A percentile compares a stretch with the other conserved stretches of the same genome.
phyloP scores from a whole-genome alignment of 192 early-diverging fungal genomes.

The Paraglomus occultum region DNA sequence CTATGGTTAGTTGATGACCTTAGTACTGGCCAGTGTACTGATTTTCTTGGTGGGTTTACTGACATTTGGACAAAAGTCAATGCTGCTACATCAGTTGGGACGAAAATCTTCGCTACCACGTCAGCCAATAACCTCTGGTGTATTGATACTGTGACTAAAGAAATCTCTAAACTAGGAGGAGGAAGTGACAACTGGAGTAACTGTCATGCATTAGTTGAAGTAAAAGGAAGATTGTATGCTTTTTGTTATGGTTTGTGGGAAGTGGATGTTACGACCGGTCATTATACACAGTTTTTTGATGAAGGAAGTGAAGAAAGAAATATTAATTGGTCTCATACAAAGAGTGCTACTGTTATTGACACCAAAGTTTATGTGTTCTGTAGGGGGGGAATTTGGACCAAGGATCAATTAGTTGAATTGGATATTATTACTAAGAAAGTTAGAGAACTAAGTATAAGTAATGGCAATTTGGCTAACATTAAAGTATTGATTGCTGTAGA shows the following conservation, averaged over 20 bases:
- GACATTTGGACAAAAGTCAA: conserved; percentile 30
- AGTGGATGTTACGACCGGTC: conserved; percentile 4
- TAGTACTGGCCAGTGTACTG: conserved; percentile 23
- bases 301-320: conserved; percentile 9
- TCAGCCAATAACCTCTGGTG: conserved; percentile 31
- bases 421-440: conserved; percentile 22
- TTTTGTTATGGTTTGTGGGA: conserved; percentile 30
- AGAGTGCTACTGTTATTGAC: conserved; percentile 21
- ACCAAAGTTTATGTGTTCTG: conserved; percentile 9
- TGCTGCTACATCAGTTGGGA: conserved; percentile 2
- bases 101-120: conserved; percentile 24
- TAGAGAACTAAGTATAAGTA: conserved; percentile 3
- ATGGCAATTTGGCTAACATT: conserved; percentile 6
- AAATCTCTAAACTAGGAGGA: conserved; percentile 23
- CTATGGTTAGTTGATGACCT: conserved; percentile 30
- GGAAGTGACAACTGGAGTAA: conserved; percentile 28
- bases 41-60: conserved; percentile 24
- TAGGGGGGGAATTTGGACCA: background rate
- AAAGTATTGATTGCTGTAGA: conserved; percentile 20
- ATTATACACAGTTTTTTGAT: conserved; percentile 24
- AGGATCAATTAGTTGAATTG: conserved; percentile 18
- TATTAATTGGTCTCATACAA: conserved; percentile 12
- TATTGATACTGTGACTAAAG: conserved; percentile 5
- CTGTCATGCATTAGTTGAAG: conserved; percentile 15
- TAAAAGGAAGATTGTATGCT: conserved; percentile 12